Base-by-base conservation (phyloP, 805 yeast species). In the Myxozyma geophila region DNA sequence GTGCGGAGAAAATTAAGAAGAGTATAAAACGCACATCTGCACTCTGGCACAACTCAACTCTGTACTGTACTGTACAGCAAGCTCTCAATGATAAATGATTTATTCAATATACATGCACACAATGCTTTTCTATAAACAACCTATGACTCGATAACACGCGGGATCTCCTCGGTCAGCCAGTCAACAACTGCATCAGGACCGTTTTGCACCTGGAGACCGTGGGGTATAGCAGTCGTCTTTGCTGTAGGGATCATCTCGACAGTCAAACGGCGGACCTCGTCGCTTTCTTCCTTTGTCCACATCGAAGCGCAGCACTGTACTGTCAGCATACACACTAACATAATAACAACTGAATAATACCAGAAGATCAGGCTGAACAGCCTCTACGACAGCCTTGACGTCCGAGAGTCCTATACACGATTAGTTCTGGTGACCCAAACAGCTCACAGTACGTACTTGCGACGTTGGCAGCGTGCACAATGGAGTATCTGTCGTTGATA, bases 271-370 rank as follows among this genome's bases (percentile, higher is more conserved):
- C 28, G 51, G n/a, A 41, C 41, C 15, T 54, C 50, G 28, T 7
- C 15, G 51, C 51, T 44, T 15, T 54, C 58, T 23, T 54, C 58
- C 15, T 12, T 15, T 2, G 58, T 54, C 58, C 58, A 54, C 58
- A 54, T 54, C 33, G 58, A 54, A 8, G 58, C 58, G 23, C 58
- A 54, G 50, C 49, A 54, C 58, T 54, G 36, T 21, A 2, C 40
- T 10, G 33, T 17, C 21, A 43, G 19, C 5, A 43, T n/a, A n/a
- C 10, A 2, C 47, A 43, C 4, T n/a, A 15, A 13, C 21, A 13
- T n/a, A 9, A 21, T 40, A 28, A 13, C 4, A 9, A 17, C 51
- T 1, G 12, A 8, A 8, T 12, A 13, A 40, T 41, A 54, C 58
- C 50, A 54, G 28, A 7, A 54, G 15, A 41, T 54, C 58, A 41